phyloP scores from a whole-genome alignment of 2,329 filamentous ascomycete genomes.

The Chrysoporthe deuterocubensis region DNA sequence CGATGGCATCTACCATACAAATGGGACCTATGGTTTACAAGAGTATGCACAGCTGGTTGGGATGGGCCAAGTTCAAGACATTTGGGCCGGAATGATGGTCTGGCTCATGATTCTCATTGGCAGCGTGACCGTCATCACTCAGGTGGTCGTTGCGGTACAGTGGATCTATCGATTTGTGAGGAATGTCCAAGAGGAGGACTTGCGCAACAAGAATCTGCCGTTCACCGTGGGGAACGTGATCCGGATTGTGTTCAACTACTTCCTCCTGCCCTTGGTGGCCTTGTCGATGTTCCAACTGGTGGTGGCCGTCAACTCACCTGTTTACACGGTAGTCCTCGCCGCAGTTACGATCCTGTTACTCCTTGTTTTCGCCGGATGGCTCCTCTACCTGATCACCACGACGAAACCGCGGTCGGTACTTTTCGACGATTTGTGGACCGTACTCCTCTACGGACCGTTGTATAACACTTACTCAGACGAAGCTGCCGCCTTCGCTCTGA shows the following conservation, averaged over 20 bases:
- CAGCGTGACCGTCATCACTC: slow-evolving; percentile 69
- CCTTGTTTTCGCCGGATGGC: slow-evolving; percentile 75
- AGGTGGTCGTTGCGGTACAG: slow-evolving; percentile 75
- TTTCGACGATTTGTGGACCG: slow-evolving; percentile 90
- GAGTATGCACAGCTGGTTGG: slow-evolving; percentile 80
- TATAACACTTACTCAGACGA: slow-evolving; percentile 98
- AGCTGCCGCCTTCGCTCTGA: slow-evolving; percentile 84
- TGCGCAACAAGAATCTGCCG: slow-evolving; percentile 88
- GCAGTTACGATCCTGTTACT: slow-evolving; percentile 75
- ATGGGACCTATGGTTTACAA: slow-evolving; percentile 79
- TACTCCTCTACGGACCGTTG: slow-evolving; percentile 86
- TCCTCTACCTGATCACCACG: slow-evolving; percentile 77
- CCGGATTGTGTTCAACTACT: slow-evolving; percentile 89
- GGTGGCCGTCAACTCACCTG: slow-evolving; percentile 68
- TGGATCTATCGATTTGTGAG: slow-evolving; percentile 76
- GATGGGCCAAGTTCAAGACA: slow-evolving; percentile 73
- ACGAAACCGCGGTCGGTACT: slow-evolving; percentile 84
- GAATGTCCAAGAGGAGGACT: slow-evolving; percentile 79
- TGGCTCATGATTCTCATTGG: slow-evolving; percentile 83
- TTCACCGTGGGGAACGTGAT: slow-evolving; percentile 81
- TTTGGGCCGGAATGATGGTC: slow-evolving; percentile 93
- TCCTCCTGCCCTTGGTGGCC: slow-evolving; percentile 83
- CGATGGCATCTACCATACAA: slow-evolving; percentile 86
- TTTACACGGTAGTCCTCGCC: slow-evolving; percentile 74
- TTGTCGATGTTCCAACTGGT: slow-evolving; percentile 92